These are phyloP conservation scores for Colletotrichum limetticola DNA, from an alignment of 2,329 filamentous ascomycete genomes.

Conservation along the genomic window DNA sequence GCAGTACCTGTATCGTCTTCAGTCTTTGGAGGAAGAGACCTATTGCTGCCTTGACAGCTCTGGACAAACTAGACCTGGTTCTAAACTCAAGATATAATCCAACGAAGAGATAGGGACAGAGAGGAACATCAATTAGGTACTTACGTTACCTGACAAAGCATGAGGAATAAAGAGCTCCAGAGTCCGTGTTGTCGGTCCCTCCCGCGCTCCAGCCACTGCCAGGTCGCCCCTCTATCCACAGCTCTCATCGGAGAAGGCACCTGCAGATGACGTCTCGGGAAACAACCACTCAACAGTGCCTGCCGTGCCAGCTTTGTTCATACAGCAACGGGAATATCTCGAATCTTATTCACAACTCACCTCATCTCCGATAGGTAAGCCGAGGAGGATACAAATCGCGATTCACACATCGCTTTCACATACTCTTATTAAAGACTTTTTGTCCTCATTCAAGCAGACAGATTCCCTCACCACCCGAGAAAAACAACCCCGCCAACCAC, in stretches of 20 bases:
- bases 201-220: slow-evolving; percentile 20
- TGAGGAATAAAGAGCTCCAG: background rate
- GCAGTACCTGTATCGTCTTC: background rate
- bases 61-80: background rate
- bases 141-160: background rate
- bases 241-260: slow-evolving; percentile 16
- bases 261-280: slow-evolving; percentile 33
- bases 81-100: background rate
- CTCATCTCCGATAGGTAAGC: background rate
- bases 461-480: slow-evolving; percentile 9
- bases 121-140: background rate
- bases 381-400: background rate
- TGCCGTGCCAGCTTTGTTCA: background rate
- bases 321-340: background rate
- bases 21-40: background rate
- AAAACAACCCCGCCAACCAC: slow-evolving; percentile 27
- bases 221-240: slow-evolving; percentile 11
- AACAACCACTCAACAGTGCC: slow-evolving; percentile 24
- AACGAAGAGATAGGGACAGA: background rate
- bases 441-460: background rate
- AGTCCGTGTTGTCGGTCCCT: slow-evolving; percentile 10
- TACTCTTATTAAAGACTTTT: background rate
- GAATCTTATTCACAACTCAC: background rate
- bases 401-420: background rate
- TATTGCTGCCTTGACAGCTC: background rate